These are phyloP conservation scores for Pseudozyma thailandica DNA, from an alignment of 1,284 basidiomycete genomes.

Conservation along the genomic window DNA sequence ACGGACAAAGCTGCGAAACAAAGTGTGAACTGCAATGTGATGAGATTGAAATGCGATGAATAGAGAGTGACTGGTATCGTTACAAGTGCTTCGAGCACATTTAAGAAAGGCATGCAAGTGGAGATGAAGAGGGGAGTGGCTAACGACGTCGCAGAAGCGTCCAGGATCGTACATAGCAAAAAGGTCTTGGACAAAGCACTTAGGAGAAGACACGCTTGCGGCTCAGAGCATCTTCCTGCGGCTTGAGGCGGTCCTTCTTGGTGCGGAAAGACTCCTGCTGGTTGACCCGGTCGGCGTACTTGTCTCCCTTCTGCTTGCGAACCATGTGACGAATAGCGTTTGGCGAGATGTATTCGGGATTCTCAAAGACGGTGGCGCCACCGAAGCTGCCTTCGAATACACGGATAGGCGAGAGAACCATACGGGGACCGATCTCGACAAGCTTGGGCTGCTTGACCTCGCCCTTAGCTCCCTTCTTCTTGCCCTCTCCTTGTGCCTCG, in stretches of 20 bases:
- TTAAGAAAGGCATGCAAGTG: background rate
- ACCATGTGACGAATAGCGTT: constrained; percentile 80
- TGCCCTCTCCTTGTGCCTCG: constrained; percentile 71
- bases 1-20: no score
- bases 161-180: background rate
- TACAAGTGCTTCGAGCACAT: constrained; percentile 11
- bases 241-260: constrained; percentile 76
- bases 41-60: constrained; percentile 12
- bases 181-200: constrained; percentile 70
- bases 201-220: constrained; percentile 82
- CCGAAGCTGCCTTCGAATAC: constrained; percentile 89
- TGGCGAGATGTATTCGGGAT: constrained; percentile 93
- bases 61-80: constrained; percentile 17
- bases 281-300: constrained; percentile 82
- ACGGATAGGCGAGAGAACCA: constrained; percentile 95
- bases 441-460: constrained; percentile 58
- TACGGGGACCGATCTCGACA: constrained; percentile 85
- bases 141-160: background rate
- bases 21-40: background rate
- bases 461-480: constrained; percentile 38
- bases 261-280: constrained; percentile 77
- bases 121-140: background rate
- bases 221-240: constrained; percentile 82
- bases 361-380: constrained; percentile 94
- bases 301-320: constrained; percentile 79